phyloP scores from a whole-genome alignment of 1,284 basidiomycete species.

The Thelephora terrestris region DNA sequence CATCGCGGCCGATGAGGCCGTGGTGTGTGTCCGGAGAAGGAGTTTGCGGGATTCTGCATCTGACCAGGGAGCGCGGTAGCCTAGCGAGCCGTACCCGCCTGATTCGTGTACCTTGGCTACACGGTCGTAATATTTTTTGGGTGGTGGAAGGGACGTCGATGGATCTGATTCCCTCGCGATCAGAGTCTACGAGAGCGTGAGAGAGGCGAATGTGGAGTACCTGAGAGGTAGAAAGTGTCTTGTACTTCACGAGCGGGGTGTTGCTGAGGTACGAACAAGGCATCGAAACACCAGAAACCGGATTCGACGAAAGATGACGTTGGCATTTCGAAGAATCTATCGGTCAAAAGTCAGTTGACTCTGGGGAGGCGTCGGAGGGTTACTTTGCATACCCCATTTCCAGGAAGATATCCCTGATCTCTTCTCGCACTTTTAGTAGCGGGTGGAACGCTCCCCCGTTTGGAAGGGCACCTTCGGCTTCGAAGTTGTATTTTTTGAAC shows the following conservation, averaged over 20 bases:
- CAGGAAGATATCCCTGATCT: constrained; percentile 96
- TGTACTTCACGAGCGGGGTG: constrained; percentile 97
- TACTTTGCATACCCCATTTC: constrained; percentile 82
- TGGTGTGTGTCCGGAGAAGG: constrained; percentile 95
- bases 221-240: constrained; percentile 98
- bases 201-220: constrained; percentile 27
- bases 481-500: constrained; percentile 99
- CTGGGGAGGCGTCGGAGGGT: neutral
- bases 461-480: constrained; percentile 87
- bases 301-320: constrained; percentile 98
- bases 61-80: constrained; percentile 96
- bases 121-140: constrained; percentile 82
- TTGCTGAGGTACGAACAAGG: constrained; percentile 97
- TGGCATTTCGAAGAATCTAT: constrained; percentile 98
- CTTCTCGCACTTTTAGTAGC: constrained; percentile 94
- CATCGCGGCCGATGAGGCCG: constrained; percentile 91
- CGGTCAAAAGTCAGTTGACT: neutral
- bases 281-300: constrained; percentile 99
- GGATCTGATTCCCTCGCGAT: constrained; percentile 52
- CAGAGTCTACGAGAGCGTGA: constrained; percentile 2
- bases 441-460: constrained; percentile 92
- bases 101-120: constrained; percentile 84
- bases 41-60: constrained; percentile 87
- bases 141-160: constrained; percentile 65
- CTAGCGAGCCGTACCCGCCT: constrained; percentile 92